Evolutionary conservation across 2,329 filamentous ascomycete species (phyloP).

Genomic region (Cryphonectria carpinicola): DNA sequence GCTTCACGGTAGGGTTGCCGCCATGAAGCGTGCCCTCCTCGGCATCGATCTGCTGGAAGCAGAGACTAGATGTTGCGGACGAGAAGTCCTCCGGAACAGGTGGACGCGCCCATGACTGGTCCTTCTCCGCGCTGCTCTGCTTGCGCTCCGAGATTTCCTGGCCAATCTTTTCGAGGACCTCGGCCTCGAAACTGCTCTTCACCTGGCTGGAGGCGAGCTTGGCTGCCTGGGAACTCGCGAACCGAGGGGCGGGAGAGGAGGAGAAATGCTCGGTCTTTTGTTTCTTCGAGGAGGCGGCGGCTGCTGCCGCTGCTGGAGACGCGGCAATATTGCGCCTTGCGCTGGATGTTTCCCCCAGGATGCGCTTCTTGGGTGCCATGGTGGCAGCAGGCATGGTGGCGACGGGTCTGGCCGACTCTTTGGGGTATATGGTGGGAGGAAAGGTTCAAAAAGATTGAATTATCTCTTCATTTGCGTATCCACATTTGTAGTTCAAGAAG

Average conservation of each 20-base stretch:
- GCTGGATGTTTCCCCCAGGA: constrained; percentile 69
- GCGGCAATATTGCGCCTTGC: constrained; percentile 63
- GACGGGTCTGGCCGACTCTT: neutral
- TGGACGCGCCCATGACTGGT: constrained; percentile 84
- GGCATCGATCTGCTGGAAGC: constrained; percentile 93
- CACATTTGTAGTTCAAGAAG: neutral
- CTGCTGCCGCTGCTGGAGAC: constrained; percentile 52
- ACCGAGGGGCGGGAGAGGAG: constrained; percentile 58
- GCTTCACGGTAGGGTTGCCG: constrained; percentile 77
- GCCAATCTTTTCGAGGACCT: constrained; percentile 93
- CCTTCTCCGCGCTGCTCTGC: constrained; percentile 85
- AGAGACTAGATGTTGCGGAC: constrained; percentile 69
- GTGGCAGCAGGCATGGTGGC: constrained; percentile 49
- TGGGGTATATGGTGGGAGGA: neutral
- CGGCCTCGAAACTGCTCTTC: constrained; percentile 91
- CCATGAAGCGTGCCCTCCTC: constrained; percentile 85
- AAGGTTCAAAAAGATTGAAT: neutral
- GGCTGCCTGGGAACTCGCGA: constrained; percentile 67
- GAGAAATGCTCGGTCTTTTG: constrained; percentile 72
- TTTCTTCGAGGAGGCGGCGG: constrained; percentile 68
- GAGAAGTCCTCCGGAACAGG: constrained; percentile 53
- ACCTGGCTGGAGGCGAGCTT: constrained; percentile 74
- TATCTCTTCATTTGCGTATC: constrained; percentile 7
- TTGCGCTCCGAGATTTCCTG: constrained; percentile 89
- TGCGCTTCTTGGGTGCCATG: constrained; percentile 71